phyloP scores from a whole-genome alignment of 345 rosid genomes.

The Raphanus raphanistrum region DNA sequence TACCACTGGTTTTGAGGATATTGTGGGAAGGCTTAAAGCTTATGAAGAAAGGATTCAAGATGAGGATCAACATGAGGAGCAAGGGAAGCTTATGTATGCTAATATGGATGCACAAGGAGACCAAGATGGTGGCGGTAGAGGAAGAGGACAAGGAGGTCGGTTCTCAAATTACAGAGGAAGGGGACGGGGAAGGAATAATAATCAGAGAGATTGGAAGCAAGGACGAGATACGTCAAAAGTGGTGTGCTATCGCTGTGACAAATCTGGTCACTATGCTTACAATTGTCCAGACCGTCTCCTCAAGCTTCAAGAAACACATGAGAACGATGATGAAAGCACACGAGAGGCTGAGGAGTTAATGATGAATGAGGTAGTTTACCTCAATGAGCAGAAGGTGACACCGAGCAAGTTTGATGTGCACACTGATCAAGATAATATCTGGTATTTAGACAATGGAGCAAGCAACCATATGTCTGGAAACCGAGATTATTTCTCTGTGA shows the following conservation, averaged over 20 bases:
- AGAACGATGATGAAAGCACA: neutral
- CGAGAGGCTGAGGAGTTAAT: neutral
- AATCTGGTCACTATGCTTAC: neutral
- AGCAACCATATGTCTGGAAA: too few species aligned
- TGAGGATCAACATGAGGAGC: neutral
- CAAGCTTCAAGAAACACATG: neutral
- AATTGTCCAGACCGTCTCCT: neutral
- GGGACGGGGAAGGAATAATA: neutral
- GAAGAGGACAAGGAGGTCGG: neutral
- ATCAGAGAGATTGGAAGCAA: neutral
- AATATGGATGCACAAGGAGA: neutral
- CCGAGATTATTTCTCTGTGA: too few species aligned
- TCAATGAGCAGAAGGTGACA: neutral
- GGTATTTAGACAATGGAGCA: neutral
- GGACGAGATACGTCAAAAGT: neutral
- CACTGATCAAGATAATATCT: neutral
- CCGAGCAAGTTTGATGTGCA: neutral
- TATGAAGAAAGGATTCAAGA: neutral
- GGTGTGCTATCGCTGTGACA: neutral
- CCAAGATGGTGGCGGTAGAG: neutral
- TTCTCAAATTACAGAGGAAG: neutral
- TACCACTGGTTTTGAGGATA: too few species aligned
- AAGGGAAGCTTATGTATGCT: neutral
- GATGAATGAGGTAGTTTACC: neutral
- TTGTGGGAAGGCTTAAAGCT: too few species aligned